Conservation (phyloP, 164 flowering plant genomes). For the Nymphaea colorata region DNA sequence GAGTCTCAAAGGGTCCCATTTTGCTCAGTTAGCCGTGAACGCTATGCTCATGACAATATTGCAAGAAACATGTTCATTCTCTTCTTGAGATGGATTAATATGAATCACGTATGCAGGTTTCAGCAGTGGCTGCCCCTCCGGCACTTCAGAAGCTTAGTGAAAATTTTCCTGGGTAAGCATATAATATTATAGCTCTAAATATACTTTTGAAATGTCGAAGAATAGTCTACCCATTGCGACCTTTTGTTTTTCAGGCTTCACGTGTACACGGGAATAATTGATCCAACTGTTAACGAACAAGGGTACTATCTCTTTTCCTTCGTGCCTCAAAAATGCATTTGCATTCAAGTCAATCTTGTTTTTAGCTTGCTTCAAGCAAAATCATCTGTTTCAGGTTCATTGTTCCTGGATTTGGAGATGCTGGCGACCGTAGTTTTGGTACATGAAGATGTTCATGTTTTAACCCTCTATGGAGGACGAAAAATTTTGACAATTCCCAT, state of each 20-base stretch:
- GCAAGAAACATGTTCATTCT: too few relatives aligned
- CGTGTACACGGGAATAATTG: slow-evolving; percentile 77
- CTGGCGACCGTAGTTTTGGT: slow-evolving; percentile 88
- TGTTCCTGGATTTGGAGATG: slow-evolving; percentile 92
- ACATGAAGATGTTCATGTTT: slow-evolving; percentile 23
- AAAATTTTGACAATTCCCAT: not conserved
- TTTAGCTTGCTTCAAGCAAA: not conserved
- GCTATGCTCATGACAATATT: too few relatives aligned
- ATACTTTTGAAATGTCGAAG: not conserved
- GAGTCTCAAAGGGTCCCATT: too few relatives aligned
- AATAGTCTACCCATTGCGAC: not conserved
- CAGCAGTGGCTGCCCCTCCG: slow-evolving; percentile 92
- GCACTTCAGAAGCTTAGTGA: slow-evolving; percentile 93
- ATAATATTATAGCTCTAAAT: not conserved
- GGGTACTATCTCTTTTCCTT: slow-evolving; percentile 32
- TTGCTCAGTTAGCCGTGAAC: too few relatives aligned
- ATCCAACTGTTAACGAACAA: slow-evolving; percentile 70
- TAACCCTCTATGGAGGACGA: not conserved
- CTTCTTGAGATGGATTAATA: too few relatives aligned
- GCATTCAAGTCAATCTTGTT: too few relatives aligned
- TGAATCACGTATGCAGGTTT: slow-evolving; percentile 34
- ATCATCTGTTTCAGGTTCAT: slow-evolving; percentile 49
- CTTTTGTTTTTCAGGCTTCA: slow-evolving; percentile 46
- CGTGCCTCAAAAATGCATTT: not conserved
- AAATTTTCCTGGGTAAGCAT: slow-evolving; percentile 73